Percentiles rank a stretch among this genome's conserved stretches.
These are phyloP conservation scores for Cucumis variabilis DNA, from an alignment of 331 rosid genomes.

Conservation along the genomic window DNA sequence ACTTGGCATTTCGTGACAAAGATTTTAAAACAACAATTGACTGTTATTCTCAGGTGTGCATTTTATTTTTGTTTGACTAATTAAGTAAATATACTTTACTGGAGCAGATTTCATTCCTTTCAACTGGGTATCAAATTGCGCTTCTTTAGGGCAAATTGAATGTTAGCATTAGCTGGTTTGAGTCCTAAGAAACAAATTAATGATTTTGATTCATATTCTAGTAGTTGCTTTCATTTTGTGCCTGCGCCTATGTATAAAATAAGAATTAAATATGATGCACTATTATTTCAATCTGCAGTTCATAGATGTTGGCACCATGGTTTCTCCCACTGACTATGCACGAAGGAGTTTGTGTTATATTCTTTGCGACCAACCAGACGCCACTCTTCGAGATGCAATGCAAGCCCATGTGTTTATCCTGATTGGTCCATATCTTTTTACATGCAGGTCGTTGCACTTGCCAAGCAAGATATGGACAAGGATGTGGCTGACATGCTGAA, in stretches of 20 bases:
- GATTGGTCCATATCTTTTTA: slow-evolving; percentile 88
- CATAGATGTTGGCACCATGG: slow-evolving; percentile 72
- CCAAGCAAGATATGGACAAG: slow-evolving; percentile 78
- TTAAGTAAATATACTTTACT: no score
- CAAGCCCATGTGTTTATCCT: slow-evolving; percentile 80
- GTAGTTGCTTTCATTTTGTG: background rate
- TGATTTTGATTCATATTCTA: background rate
- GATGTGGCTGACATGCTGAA: slow-evolving; percentile 76
- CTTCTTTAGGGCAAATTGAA: background rate
- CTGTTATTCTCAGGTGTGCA: slow-evolving; percentile 69
- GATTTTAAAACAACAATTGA: slow-evolving; percentile 72
- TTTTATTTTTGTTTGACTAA: background rate
- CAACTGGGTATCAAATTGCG: no score
- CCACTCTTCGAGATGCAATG: slow-evolving; percentile 90
- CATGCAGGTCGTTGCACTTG: slow-evolving; percentile 90
- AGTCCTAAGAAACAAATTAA: background rate
- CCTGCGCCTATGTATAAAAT: background rate
- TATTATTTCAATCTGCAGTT: slow-evolving; percentile 45
- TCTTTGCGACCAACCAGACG: slow-evolving; percentile 79
- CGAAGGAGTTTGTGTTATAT: slow-evolving; percentile 74
- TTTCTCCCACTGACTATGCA: slow-evolving; percentile 75
- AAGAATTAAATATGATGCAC: background rate
- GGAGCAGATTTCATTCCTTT: no score
- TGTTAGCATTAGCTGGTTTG: background rate
- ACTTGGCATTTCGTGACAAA: slow-evolving; percentile 77